These are phyloP conservation scores for Aspergillus incahuasiensis DNA, from an alignment of 495 filamentous ascomycete species.

Conservation along the genomic window DNA sequence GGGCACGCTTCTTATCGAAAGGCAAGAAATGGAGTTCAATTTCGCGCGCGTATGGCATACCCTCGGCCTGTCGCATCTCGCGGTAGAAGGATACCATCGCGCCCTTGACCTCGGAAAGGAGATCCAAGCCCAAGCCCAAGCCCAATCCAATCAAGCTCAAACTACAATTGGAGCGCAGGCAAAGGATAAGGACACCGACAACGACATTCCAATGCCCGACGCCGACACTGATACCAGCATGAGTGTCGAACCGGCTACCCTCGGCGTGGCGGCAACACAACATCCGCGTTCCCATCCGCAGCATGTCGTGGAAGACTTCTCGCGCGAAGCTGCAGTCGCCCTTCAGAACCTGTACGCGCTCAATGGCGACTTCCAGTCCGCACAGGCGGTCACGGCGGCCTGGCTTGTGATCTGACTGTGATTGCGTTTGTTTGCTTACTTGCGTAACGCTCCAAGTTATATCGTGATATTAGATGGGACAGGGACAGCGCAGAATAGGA, in stretches of 20 bases:
- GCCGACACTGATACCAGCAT: not conserved
- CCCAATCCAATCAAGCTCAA: not conserved
- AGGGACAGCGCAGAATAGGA: not conserved
- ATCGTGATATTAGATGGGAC: not conserved
- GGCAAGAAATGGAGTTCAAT: constrained; percentile 88
- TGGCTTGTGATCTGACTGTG: constrained; percentile 30
- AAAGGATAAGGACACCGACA: not conserved
- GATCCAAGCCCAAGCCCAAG: constrained; percentile 30
- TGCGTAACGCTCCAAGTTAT: not conserved
- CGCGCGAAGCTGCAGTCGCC: constrained; percentile 70
- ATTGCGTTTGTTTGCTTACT: too few relatives aligned
- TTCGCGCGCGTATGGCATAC: constrained; percentile 75
- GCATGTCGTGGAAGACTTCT: constrained; percentile 55
- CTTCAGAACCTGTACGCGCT: constrained; percentile 65
- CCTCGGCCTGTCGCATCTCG: constrained; percentile 73
- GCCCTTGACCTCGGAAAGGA: constrained; percentile 44
- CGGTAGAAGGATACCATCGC: constrained; percentile 67
- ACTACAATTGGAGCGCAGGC: not conserved
- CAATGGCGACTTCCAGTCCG: constrained; percentile 53
- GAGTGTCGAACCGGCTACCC: constrained; percentile 9
- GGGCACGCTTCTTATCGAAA: constrained; percentile 40
- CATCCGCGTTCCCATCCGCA: constrained; percentile 7
- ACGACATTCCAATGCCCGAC: constrained; percentile 8
- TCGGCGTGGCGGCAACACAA: constrained; percentile 8
- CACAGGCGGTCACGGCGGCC: constrained; percentile 53